Conservation (phyloP, 2,329 filamentous ascomycete genomes). For the Hymenoscyphus linearis region DNA sequence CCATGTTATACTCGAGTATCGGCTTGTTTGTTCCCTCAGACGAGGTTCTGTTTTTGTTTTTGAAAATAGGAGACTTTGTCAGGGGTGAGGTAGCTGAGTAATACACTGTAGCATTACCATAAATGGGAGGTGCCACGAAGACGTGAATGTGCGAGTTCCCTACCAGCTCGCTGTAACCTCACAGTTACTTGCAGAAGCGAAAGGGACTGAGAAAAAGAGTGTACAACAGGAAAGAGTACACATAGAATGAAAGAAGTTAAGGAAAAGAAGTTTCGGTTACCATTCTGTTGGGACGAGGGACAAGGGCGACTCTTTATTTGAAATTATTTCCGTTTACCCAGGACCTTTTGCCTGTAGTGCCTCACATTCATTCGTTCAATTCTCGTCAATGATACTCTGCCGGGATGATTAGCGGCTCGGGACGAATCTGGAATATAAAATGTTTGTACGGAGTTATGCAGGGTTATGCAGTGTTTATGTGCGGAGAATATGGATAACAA, state of each 20-base stretch:
- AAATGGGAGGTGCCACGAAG: no score
- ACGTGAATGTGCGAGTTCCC: no score
- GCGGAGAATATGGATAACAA: not conserved
- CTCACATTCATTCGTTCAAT: no score
- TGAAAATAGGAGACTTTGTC: not conserved
- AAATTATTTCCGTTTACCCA: no score
- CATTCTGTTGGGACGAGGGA: not conserved
- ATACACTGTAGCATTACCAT: no score
- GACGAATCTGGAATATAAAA: not conserved
- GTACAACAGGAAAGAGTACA: not conserved
- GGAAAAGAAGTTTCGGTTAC: not conserved
- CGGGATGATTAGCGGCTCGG: not conserved
- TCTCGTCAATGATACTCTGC: no score
- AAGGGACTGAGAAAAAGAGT: not conserved
- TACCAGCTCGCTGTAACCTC: no score
- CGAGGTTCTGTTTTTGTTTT: not conserved
- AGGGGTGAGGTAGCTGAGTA: not conserved
- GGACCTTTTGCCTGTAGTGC: no score
- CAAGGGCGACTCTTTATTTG: not conserved
- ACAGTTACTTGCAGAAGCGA: no score
- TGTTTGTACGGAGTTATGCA: not conserved
- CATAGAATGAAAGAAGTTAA: not conserved
- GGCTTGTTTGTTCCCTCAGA: not conserved
- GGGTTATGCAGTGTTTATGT: not conserved
- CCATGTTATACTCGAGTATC: conserved; percentile 20